These are phyloP conservation scores for Salvia splendens DNA, from an alignment of 257 asterid genomes.

Conservation along the genomic window DNA sequence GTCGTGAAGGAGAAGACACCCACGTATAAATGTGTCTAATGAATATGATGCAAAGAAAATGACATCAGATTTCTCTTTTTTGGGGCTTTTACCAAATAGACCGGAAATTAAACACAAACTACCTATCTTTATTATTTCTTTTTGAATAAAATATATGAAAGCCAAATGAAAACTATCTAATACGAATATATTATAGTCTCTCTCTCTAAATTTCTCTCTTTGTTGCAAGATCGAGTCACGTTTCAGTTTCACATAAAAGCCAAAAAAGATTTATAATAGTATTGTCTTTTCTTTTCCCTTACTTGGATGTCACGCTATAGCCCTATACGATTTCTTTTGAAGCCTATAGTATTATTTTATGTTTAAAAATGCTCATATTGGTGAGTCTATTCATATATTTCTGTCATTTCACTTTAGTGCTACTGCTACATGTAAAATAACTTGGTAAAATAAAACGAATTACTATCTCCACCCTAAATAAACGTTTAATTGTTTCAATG, in stretches of 20 bases:
- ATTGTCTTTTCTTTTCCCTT: neutral
- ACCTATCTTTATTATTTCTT: neutral
- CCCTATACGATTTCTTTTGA: no score
- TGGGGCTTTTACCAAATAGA: slow-evolving; percentile 19
- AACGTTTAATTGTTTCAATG: no score
- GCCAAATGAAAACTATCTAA: neutral
- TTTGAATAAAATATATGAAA: neutral
- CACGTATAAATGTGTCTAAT: neutral
- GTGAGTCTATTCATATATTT: neutral
- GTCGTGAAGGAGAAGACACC: slow-evolving; percentile 37
- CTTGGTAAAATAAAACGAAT: neutral
- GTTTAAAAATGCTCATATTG: neutral
- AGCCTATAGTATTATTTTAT: neutral
- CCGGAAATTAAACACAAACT: neutral
- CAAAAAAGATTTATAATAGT: slow-evolving; percentile 10
- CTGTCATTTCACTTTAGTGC: no score
- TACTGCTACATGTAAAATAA: neutral
- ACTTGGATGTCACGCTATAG: slow-evolving; percentile 4
- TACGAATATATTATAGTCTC: neutral
- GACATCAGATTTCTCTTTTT: slow-evolving; percentile 48
- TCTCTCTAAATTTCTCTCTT: neutral
- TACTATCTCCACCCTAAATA: no score
- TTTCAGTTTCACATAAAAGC: slow-evolving; percentile 28
- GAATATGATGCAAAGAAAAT: slow-evolving; percentile 38
- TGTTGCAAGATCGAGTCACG: slow-evolving; percentile 33